Conservation (phyloP, 495 filamentous ascomycete genomes). For the Halenospora varia region DNA sequence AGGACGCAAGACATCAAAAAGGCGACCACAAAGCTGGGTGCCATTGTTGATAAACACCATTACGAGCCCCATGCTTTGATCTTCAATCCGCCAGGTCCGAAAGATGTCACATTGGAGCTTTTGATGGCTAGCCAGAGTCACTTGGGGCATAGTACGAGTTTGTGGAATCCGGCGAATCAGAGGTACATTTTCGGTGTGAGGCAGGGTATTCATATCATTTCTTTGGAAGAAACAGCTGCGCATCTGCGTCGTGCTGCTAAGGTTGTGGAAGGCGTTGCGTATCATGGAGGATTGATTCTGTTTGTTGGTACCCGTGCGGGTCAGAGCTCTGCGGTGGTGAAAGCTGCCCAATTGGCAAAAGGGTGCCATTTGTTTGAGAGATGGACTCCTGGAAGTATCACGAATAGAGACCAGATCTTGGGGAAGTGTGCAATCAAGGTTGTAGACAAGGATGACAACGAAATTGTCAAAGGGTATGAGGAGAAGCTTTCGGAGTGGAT, state of each 20-base stretch:
- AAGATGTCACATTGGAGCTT: conserved; percentile 84
- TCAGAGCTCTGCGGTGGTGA: conserved; percentile 75
- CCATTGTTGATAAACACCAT: conserved; percentile 41
- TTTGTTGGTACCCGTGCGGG: conserved; percentile 85
- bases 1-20: conserved; percentile 17
- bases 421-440: conserved; percentile 59
- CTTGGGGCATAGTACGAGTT: conserved; percentile 85
- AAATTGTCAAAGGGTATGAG: conserved; percentile 55
- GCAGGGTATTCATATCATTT: conserved; percentile 89
- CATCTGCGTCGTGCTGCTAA: conserved; percentile 86
- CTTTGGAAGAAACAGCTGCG: conserved; percentile 78
- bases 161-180: conserved; percentile 94
- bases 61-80: conserved; percentile 69
- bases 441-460: conserved; percentile 65
- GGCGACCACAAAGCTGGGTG: conserved; percentile 46
- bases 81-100: conserved; percentile 64
- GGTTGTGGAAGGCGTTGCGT: conserved; percentile 81
- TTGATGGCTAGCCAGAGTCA: conserved; percentile 88
- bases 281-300: conserved; percentile 77
- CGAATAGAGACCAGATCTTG: conserved; percentile 87
- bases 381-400: conserved; percentile 90
- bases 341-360: conserved; percentile 70
- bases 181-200: conserved; percentile 93
- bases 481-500: conserved; percentile 55
- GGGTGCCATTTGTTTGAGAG: conserved; percentile 90